These are phyloP conservation scores for Arxiozyma heterogenica DNA, from an alignment of 1,139 yeast genomes.

Conservation along the genomic window DNA sequence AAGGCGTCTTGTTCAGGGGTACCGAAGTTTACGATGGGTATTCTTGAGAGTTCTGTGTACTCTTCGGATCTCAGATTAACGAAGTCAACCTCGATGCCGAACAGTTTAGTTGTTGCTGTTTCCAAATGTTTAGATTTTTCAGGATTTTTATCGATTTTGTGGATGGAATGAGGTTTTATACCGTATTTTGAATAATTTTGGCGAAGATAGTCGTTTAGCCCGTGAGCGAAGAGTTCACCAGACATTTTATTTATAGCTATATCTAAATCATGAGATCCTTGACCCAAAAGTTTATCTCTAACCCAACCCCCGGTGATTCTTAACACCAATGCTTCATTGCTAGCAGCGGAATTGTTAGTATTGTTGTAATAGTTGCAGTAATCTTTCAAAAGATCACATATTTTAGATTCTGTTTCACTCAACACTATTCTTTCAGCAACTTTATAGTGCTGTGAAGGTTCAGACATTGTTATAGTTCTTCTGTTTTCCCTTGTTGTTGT, in stretches of 20 bases:
- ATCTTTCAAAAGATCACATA: conserved; percentile 26
- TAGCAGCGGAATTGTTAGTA: background rate
- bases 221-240: conserved; percentile 78
- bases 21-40: conserved; percentile 69
- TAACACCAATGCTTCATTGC: conserved; percentile 35
- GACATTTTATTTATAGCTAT: conserved; percentile 77
- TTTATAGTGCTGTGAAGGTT: background rate
- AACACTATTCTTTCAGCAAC: conserved; percentile 6
- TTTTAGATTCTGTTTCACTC: conserved; percentile 18
- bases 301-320: conserved; percentile 99
- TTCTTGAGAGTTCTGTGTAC: conserved; percentile 72
- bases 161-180: conserved; percentile 43
- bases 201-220: conserved; percentile 46
- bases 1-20: conserved; percentile 87
- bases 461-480: background rate
- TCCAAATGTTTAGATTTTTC: conserved; percentile 93
- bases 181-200: conserved; percentile 35
- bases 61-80: conserved; percentile 85
- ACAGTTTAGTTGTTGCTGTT: conserved; percentile 85
- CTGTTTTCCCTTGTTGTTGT: background rate
- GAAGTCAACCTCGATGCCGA: conserved; percentile 77
- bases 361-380: conserved; percentile 20
- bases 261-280: conserved; percentile 77
- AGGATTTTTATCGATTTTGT: conserved; percentile 84
- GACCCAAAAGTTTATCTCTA: conserved; percentile 79